phyloP scores from a whole-genome alignment of 495 filamentous ascomycete species.

The Penicillium arizonense region DNA sequence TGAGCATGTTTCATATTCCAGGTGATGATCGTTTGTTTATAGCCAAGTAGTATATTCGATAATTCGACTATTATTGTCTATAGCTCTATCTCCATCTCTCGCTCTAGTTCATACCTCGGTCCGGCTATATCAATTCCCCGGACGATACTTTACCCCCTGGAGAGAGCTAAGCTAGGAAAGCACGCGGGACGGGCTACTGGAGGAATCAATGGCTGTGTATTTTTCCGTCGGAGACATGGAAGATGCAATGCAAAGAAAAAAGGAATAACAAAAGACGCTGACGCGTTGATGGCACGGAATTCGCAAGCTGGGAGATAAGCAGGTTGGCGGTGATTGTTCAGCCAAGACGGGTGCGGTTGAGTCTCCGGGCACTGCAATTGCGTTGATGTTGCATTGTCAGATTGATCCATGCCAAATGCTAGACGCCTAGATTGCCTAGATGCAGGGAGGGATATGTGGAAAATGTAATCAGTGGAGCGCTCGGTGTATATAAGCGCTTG shows the following conservation, averaged over 20 bases:
- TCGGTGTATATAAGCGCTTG: conserved; percentile 4
- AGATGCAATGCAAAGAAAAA: neutral
- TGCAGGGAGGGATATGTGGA: too few relatives aligned
- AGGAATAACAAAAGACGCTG: neutral
- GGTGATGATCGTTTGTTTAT: too few relatives aligned
- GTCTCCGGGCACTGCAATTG: neutral
- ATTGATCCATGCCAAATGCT: too few relatives aligned
- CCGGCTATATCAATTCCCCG: conserved; percentile 5
- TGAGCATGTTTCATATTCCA: neutral
- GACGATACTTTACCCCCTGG: conserved; percentile 13
- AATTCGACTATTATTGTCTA: too few relatives aligned
- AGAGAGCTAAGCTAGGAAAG: neutral
- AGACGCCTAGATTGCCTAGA: too few relatives aligned
- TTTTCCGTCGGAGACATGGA: conserved; percentile 9
- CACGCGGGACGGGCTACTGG: conserved; percentile 9
- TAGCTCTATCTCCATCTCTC: too few relatives aligned
- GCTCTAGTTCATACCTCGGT: neutral
- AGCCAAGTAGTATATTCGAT: too few relatives aligned
- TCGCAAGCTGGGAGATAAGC: neutral
- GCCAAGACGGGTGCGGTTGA: neutral
- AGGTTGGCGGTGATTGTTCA: neutral
- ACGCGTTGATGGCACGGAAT: neutral
- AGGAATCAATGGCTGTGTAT: conserved; percentile 14
- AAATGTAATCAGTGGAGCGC: neutral
- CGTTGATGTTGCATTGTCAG: neutral